A percentile compares a stretch with the other conserved stretches of the same genome.
phyloP scores from a whole-genome alignment of 1,284 basidiomycete species.

The Naganishia liquefaciens region DNA sequence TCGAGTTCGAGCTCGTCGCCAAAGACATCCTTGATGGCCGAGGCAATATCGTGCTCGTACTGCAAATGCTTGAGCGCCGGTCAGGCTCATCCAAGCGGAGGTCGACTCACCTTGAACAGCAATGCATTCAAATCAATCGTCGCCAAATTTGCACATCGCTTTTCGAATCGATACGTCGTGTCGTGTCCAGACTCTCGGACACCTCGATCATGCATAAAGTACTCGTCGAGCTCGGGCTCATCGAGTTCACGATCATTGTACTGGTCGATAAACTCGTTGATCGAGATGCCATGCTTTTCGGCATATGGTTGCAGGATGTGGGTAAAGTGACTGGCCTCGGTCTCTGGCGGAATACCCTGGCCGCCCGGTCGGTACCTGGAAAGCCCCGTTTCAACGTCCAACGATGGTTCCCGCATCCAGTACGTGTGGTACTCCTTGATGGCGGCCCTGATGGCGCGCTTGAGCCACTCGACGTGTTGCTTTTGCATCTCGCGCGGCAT shows the following conservation, averaged over 20 bases:
- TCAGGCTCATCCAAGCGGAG: neutral
- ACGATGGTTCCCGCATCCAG: slow-evolving; percentile 90
- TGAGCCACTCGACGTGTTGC: slow-evolving; percentile 86
- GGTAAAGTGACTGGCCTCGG: slow-evolving; percentile 96
- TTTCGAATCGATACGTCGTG: slow-evolving; percentile 96
- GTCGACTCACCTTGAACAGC: slow-evolving; percentile 62
- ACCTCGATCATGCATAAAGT: slow-evolving; percentile 94
- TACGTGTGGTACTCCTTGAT: slow-evolving; percentile 99
- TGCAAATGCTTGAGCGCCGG: slow-evolving; percentile 19
- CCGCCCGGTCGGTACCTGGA: slow-evolving; percentile 92
- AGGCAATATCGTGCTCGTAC: slow-evolving; percentile 91
- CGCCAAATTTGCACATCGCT: slow-evolving; percentile 84
- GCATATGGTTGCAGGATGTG: slow-evolving; percentile 95
- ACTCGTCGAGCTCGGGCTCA: slow-evolving; percentile 90
- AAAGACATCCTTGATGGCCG: slow-evolving; percentile 90
- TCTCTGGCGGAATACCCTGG: slow-evolving; percentile 96
- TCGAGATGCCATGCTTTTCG: slow-evolving; percentile 86
- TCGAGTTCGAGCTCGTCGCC: slow-evolving; percentile 81
- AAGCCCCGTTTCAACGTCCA: slow-evolving; percentile 88
- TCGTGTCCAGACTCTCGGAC: slow-evolving; percentile 96
- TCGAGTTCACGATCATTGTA: slow-evolving; percentile 83
- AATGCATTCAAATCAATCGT: slow-evolving; percentile 92
- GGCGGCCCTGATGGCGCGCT: slow-evolving; percentile 89
- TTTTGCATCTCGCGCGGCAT: slow-evolving; percentile 80
- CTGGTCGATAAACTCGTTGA: slow-evolving; percentile 94